Evolutionary conservation across 176 grass and related monocot genomes (phyloP), one percentile per base, ranked within the genome.

Genomic region (Triticum urartu): DNA sequence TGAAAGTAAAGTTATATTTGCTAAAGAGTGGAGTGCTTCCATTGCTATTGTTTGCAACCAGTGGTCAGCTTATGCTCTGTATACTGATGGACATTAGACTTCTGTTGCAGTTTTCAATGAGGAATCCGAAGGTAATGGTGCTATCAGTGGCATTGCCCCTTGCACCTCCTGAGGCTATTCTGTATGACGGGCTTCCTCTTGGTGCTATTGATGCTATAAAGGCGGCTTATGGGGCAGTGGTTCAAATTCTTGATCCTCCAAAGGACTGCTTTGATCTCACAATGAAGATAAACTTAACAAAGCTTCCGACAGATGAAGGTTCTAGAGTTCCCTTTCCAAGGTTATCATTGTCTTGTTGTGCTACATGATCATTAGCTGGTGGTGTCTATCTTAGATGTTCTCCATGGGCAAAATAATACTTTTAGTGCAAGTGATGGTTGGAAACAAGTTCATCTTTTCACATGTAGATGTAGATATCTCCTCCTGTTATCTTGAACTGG

Each of bases 221-320:
- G 83, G 82, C 87, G 26, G 85, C 94, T 63, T 99, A 99, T 89
- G 97, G 97, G 34, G 18, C 83, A 4, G 87, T 94, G 35, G 94
- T 94, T 83, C 94, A 99, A 81, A 99, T 99, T 88, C 90, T 96
- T 45, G 97, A 99, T 81, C 96, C 96, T 33, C 96, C 96, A 79
- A 95, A 95, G 81, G 96, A 98, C 72, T 92, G 96, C 24, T 99
- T 96, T 87, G 90, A 99, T 80, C 89, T 99, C 82, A 99, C 97
- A 21, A 88, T 99, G 92, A 99, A 99, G 90, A 95, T 99, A 88
- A 94, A 91, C 86, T 77, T 99, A 86, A 94, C 89, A 82, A 99
- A 93, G 86, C 85, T 99, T 86, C 94, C 97, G 30, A 64, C 88
- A 91, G 87, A 94, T 89, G 97, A 99, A 99, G 97, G 97, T 99